These are phyloP conservation scores for Phytopythium kandeliae DNA, from an alignment of 352 stramenopile species.

Conservation along the genomic window DNA sequence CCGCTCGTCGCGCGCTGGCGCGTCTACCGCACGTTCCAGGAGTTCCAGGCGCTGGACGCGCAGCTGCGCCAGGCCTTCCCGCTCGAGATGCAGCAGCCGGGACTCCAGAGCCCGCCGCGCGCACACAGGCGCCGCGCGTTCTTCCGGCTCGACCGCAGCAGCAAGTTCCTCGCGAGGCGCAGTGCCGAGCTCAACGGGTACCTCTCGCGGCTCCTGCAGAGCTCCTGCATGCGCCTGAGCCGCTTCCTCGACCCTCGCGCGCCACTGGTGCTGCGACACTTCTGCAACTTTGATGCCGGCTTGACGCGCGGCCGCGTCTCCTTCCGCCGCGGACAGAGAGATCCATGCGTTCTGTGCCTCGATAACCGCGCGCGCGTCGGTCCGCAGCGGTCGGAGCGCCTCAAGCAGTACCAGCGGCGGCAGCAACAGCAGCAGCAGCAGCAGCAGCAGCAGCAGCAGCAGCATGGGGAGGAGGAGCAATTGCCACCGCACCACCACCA, in stretches of 20 bases:
- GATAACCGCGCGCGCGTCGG: conserved; percentile 22
- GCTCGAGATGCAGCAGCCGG: conserved; percentile 52
- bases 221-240: conserved; percentile 47
- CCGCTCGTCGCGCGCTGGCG: conserved; percentile 54
- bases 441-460: not conserved
- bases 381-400: conserved; percentile 23
- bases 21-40: conserved; percentile 61
- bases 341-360: conserved; percentile 51
- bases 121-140: conserved; percentile 52
- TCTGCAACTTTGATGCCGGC: conserved; percentile 78
- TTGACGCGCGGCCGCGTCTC: conserved; percentile 34
- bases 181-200: conserved; percentile 68
- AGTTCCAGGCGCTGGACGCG: conserved; percentile 68
- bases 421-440: not conserved
- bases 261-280: conserved; percentile 68
- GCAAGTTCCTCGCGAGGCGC: conserved; percentile 51
- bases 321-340: conserved; percentile 30
- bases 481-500: too few relatives aligned
- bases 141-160: conserved; percentile 48
- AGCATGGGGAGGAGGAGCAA: not conserved
- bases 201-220: conserved; percentile 30
- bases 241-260: conserved; percentile 66
- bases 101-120: conserved; percentile 19
- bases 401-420: conserved; percentile 1
- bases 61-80: conserved; percentile 63